Percentiles rank a stretch among this genome's conserved stretches.
These are phyloP conservation scores for Amanita molliuscula DNA, from an alignment of 768 basidiomycete species.

Conservation along the genomic window DNA sequence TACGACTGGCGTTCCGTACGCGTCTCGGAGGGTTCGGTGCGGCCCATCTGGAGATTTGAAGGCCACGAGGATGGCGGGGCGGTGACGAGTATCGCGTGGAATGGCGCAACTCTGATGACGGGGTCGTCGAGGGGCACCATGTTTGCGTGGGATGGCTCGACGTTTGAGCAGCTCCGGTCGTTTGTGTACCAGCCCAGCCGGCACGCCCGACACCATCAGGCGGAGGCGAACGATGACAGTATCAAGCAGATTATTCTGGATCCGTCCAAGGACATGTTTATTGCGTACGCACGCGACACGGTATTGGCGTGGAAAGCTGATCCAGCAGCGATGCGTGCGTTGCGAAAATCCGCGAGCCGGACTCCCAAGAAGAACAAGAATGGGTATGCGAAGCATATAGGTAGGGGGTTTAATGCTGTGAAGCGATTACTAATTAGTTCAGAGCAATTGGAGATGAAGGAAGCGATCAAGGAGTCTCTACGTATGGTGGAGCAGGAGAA, in stretches of 20 bases:
- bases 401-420: conserved; percentile 22
- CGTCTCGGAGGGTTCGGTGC: conserved; percentile 11
- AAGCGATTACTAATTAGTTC: neutral
- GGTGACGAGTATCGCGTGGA: conserved; percentile 57
- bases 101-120: conserved; percentile 45
- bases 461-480: conserved; percentile 52
- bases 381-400: conserved; percentile 30
- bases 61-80: conserved; percentile 50
- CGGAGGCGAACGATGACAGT: conserved; percentile 20
- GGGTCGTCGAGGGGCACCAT: conserved; percentile 56
- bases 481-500: conserved; percentile 42
- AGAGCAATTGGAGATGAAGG: conserved; percentile 59
- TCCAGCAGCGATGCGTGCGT: conserved; percentile 23
- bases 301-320: conserved; percentile 65
- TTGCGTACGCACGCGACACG: conserved; percentile 49
- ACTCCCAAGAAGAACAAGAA: conserved; percentile 18
- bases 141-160: conserved; percentile 57
- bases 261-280: conserved; percentile 38
- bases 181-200: conserved; percentile 36
- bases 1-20: conserved; percentile 36
- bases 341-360: conserved; percentile 15
- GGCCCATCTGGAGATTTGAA: conserved; percentile 40
- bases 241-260: conserved; percentile 52
- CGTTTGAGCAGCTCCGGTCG: conserved; percentile 43
- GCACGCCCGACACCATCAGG: conserved; percentile 3